Evolutionary conservation across 805 yeast genomes (phyloP).

Genomic region (Lachancea sp.): DNA sequence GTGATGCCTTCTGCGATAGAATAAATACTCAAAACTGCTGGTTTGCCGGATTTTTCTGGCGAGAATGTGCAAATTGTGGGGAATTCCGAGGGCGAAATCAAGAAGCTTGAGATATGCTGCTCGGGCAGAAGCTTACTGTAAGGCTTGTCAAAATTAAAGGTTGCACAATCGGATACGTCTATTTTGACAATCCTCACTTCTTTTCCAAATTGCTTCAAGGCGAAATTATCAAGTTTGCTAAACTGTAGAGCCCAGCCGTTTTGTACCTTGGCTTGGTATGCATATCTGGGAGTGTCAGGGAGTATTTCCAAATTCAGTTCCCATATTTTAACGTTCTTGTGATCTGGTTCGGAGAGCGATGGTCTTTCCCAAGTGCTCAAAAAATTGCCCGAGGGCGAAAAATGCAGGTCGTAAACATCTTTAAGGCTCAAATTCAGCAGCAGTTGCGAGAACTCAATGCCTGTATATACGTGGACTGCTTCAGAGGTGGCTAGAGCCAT

Average conservation of each 20-base stretch:
- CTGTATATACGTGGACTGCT: conserved; percentile 25
- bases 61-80: conserved; percentile 87
- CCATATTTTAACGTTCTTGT: conserved; percentile 75
- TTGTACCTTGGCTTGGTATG: conserved; percentile 75
- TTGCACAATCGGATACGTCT: conserved; percentile 40
- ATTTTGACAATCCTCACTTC: conserved; percentile 31
- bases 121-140: conserved; percentile 50
- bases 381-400: conserved; percentile 83
- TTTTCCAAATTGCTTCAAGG: conserved; percentile 25
- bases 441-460: conserved; percentile 22
- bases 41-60: conserved; percentile 82
- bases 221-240: conserved; percentile 32
- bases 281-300: conserved; percentile 24
- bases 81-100: conserved; percentile 80
- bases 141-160: conserved; percentile 44
- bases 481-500: conserved; percentile 29
- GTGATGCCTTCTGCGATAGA: conserved; percentile 35
- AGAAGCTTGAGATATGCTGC: conserved; percentile 39
- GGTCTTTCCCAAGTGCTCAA: conserved; percentile 91
- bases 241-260: conserved; percentile 62
- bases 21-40: conserved; percentile 81
- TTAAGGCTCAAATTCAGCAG: conserved; percentile 33
- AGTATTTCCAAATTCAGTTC: conserved; percentile 46
- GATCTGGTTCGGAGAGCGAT: conserved; percentile 60
- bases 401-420: conserved; percentile 75